phyloP scores from a whole-genome alignment of 78 protist genomes.

The Capsaspora owczarzaki region DNA sequence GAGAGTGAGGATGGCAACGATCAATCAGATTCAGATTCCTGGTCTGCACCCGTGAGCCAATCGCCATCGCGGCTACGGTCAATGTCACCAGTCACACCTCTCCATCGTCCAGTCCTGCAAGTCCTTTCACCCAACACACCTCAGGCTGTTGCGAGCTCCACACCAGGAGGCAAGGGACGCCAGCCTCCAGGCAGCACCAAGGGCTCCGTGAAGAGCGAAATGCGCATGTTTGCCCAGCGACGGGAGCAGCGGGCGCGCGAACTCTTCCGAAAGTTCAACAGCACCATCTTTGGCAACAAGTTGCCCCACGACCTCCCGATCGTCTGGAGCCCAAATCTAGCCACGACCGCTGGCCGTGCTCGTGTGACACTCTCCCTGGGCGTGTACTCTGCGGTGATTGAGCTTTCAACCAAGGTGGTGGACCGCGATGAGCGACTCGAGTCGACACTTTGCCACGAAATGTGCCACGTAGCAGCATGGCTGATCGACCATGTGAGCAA shows the following conservation, averaged over 20 bases:
- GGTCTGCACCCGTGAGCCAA: no score
- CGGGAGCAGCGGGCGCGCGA: not conserved
- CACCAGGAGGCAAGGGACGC: no score
- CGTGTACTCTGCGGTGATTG: not conserved
- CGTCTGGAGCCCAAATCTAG: not conserved
- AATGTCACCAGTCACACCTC: no score
- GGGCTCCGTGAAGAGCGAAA: no score
- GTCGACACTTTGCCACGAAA: conserved; percentile 14
- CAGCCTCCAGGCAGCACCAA: no score
- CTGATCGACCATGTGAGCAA: not conserved
- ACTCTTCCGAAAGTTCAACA: not conserved
- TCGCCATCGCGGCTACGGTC: no score
- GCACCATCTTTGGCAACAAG: not conserved
- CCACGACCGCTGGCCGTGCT: conserved; percentile 15
- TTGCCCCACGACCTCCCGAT: not conserved
- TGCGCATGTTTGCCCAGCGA: not conserved
- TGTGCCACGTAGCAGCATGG: conserved; percentile 33
- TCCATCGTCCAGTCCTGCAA: no score
- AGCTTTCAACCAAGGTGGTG: conserved; percentile 6
- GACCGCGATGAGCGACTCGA: not conserved
- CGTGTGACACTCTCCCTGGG: not conserved
- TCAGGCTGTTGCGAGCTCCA: no score
- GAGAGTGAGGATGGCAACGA: no score
- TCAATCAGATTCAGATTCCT: no score
- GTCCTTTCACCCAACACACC: no score